These are phyloP conservation scores for Talaromyces sp. DNA, from an alignment of 2,329 filamentous ascomycete genomes.

Conservation along the genomic window DNA sequence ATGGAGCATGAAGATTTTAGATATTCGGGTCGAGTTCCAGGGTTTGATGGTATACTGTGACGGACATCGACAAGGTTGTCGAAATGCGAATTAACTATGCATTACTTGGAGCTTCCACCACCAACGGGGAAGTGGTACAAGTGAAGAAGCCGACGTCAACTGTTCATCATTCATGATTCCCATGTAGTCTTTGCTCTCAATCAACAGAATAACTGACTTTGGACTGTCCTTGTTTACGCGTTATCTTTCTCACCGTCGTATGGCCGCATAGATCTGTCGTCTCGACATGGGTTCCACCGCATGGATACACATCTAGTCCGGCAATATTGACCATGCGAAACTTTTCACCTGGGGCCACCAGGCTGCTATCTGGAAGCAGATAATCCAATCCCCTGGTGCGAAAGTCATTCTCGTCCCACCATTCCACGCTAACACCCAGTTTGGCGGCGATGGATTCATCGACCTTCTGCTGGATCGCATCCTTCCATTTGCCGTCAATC, in stretches of 20 bases:
- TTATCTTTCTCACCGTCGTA: conserved; percentile 26
- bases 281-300: conserved; percentile 28
- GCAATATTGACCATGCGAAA: conserved; percentile 25
- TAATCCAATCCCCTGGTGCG: conserved; percentile 16
- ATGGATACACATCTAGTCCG: conserved; percentile 27
- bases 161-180: background rate
- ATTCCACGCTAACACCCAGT: conserved; percentile 22
- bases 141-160: background rate
- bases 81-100: background rate
- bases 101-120: background rate
- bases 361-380: conserved; percentile 18
- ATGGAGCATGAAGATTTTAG: background rate
- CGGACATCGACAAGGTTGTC: background rate
- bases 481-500: conserved; percentile 27
- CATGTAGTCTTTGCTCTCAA: background rate
- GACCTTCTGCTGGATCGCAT: conserved; percentile 25
- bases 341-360: conserved; percentile 14
- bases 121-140: background rate
- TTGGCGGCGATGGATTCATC: conserved; percentile 22
- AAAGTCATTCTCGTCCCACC: conserved; percentile 21
- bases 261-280: conserved; percentile 21
- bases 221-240: conserved; percentile 26
- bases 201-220: conserved; percentile 23
- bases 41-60: too few species aligned
- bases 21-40: background rate